These are phyloP conservation scores for Ascodesmis nigricans DNA, from an alignment of 495 filamentous ascomycete species.

Conservation along the genomic window DNA sequence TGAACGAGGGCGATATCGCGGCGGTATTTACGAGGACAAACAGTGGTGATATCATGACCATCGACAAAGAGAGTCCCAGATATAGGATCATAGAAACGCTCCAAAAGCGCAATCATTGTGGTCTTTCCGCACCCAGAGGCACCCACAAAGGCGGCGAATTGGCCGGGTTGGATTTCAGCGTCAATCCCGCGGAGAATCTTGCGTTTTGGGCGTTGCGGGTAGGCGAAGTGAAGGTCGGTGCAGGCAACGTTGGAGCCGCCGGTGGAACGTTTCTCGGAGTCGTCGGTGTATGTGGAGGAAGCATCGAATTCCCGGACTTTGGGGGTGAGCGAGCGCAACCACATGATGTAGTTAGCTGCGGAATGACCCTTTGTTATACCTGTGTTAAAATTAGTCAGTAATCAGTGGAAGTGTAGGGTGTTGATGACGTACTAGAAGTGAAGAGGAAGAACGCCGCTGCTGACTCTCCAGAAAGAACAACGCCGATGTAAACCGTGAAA, in stretches of 20 bases:
- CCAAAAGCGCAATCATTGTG: constrained; percentile 40
- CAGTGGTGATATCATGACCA: constrained; percentile 26
- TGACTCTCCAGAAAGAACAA: constrained; percentile 21
- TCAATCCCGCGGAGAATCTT: constrained; percentile 32
- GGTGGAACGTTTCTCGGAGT: not conserved
- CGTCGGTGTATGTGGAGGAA: constrained; percentile 1
- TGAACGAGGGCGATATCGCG: constrained; percentile 33
- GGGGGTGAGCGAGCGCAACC: constrained; percentile 7
- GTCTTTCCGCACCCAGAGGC: constrained; percentile 53
- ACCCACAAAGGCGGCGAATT: constrained; percentile 49
- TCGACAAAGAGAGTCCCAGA: constrained; percentile 31
- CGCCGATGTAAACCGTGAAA: constrained; percentile 22
- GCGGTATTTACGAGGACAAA: constrained; percentile 33
- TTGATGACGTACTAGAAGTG: constrained; percentile 6
- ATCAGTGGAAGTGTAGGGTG: not conserved
- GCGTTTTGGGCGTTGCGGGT: constrained; percentile 29
- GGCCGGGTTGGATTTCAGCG: constrained; percentile 38
- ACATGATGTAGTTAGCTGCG: too few relatives aligned
- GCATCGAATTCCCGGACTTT: constrained; percentile 1
- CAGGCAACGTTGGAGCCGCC: constrained; percentile 35
- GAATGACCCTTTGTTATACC: too few relatives aligned
- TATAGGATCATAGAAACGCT: constrained; percentile 34
- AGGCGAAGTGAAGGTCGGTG: constrained; percentile 36
- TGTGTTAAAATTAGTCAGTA: not conserved
- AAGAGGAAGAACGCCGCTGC: constrained; percentile 9